A percentile compares a stretch with the other conserved stretches of the same genome.
phyloP scores from a whole-genome alignment of 2,329 filamentous ascomycete species.

The Penicillium concentricum region DNA sequence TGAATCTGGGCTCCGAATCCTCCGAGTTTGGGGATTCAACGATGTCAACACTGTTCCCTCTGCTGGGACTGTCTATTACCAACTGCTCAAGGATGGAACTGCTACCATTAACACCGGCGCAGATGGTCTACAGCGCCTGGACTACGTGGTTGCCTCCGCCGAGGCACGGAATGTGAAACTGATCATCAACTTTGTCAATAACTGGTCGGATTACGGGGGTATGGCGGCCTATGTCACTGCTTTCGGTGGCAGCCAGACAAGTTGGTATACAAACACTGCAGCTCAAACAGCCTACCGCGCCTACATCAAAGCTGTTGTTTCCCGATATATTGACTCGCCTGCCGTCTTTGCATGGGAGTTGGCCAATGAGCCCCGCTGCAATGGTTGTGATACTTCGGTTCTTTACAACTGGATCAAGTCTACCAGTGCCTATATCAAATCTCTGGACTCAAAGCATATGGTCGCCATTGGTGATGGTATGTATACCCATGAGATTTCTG shows the following conservation, averaged over 20 bases:
- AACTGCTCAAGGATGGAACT: constrained; percentile 36
- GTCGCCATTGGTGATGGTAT: constrained; percentile 59
- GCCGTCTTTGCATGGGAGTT: constrained; percentile 69
- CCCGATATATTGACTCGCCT: constrained; percentile 57
- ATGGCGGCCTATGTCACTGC: constrained; percentile 59
- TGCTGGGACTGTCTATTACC: constrained; percentile 48
- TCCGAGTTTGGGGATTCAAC: constrained; percentile 57
- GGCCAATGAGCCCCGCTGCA: constrained; percentile 65
- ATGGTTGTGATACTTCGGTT: constrained; percentile 57
- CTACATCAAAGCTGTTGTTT: constrained; percentile 61
- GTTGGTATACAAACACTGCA: constrained; percentile 57
- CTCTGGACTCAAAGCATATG: constrained; percentile 60
- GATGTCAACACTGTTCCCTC: constrained; percentile 44
- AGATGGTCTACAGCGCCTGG: constrained; percentile 63
- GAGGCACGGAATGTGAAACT: constrained; percentile 61
- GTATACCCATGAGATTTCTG: neutral
- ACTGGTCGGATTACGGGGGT: constrained; percentile 68
- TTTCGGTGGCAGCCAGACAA: constrained; percentile 53
- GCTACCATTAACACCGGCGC: constrained; percentile 61
- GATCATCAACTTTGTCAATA: constrained; percentile 60
- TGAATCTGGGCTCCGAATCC: constrained; percentile 49
- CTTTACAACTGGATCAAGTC: constrained; percentile 60
- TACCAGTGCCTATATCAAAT: constrained; percentile 63
- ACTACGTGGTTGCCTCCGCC: constrained; percentile 62
- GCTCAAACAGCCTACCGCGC: constrained; percentile 60